Evolutionary conservation across 495 filamentous ascomycete species (phyloP).

Genomic region (Aspergillus baeticus): DNA sequence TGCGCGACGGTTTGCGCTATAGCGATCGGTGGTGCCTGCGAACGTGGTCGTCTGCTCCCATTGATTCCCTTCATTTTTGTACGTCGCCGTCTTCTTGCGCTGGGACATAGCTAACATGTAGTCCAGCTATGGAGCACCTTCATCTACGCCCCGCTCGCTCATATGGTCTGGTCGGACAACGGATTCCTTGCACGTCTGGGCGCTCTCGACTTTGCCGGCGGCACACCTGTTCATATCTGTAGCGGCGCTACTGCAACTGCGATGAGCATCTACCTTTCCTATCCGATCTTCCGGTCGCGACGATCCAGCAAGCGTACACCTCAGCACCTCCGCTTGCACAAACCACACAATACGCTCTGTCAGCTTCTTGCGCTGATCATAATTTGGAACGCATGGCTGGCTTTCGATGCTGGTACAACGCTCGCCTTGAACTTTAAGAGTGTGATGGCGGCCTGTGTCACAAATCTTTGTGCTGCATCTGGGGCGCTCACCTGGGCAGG

Average conservation of each 20-base stretch:
- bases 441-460: slow-evolving; percentile 48
- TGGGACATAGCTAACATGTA: not conserved
- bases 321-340: slow-evolving; percentile 43
- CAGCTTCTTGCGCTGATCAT: slow-evolving; percentile 51
- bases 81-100: slow-evolving; percentile 9
- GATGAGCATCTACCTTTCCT: slow-evolving; percentile 42
- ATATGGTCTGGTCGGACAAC: slow-evolving; percentile 44
- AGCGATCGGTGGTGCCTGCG: slow-evolving; percentile 46
- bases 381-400: slow-evolving; percentile 56
- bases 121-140: slow-evolving; percentile 44
- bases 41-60: slow-evolving; percentile 48
- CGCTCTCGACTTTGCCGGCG: slow-evolving; percentile 46
- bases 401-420: slow-evolving; percentile 55
- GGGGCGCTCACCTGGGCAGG: slow-evolving; percentile 48
- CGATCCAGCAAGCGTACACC: slow-evolving; percentile 36
- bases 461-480: slow-evolving; percentile 47
- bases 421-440: slow-evolving; percentile 44
- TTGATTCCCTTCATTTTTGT: slow-evolving; percentile 51
- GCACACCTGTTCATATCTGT: slow-evolving; percentile 48
- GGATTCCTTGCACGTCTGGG: slow-evolving; percentile 38
- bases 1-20: slow-evolving; percentile 47
- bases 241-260: slow-evolving; percentile 44
- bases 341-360: slow-evolving; percentile 46
- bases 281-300: slow-evolving; percentile 40
- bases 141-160: slow-evolving; percentile 43